Evolutionary conservation across 495 filamentous ascomycete species (phyloP).

Genomic region (Xanthoparmelia taractica): DNA sequence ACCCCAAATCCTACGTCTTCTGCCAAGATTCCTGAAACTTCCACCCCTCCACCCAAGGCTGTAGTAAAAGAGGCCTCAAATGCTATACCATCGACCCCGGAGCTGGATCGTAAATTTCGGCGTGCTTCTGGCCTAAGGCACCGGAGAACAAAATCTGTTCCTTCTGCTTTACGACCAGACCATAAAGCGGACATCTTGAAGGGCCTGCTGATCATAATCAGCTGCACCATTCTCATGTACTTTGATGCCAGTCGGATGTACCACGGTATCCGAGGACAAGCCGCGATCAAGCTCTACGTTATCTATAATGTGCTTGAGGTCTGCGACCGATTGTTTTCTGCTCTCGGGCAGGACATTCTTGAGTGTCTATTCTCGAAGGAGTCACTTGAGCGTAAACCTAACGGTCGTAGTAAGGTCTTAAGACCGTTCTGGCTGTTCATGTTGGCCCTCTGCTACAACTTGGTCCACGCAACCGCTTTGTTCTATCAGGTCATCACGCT

Average conservation of each 20-base stretch:
- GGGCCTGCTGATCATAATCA: constrained; percentile 74
- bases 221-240: constrained; percentile 76
- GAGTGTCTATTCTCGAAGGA: constrained; percentile 93
- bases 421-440: constrained; percentile 87
- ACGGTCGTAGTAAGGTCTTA: constrained; percentile 87
- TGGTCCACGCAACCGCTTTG: constrained; percentile 73
- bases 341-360: constrained; percentile 89
- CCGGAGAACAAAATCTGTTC: constrained; percentile 70
- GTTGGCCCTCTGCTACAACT: constrained; percentile 78
- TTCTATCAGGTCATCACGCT: constrained; percentile 97
- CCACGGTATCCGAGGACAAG: constrained; percentile 91
- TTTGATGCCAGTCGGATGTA: constrained; percentile 98
- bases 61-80: neutral
- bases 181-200: constrained; percentile 95
- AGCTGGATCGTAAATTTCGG: constrained; percentile 23
- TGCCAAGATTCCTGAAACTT: neutral
- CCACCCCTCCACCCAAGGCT: constrained; percentile 1
- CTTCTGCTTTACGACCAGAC: constrained; percentile 72
- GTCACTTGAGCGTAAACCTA: constrained; percentile 75
- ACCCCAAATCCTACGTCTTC: neutral
- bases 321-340: constrained; percentile 77
- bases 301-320: constrained; percentile 96
- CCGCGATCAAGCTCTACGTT: constrained; percentile 95
- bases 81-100: constrained; percentile 1
- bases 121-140: constrained; percentile 45